Base-by-base conservation (phyloP, 2,329 filamentous ascomycete genomes). In the Aspergillus sp. region DNA sequence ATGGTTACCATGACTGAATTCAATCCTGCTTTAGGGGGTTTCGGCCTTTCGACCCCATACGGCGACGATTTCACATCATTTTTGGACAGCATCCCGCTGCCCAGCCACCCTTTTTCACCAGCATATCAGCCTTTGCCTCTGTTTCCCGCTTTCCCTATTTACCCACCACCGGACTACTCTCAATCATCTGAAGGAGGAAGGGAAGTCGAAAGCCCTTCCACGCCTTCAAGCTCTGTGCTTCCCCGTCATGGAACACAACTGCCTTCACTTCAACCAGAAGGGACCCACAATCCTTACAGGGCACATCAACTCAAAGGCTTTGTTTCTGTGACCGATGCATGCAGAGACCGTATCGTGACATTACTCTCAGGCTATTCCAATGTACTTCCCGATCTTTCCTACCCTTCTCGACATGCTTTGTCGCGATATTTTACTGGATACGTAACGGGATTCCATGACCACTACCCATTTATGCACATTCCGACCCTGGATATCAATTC, bases 51-150 rank as follows among this genome's bases (percentile, higher is more conserved):
- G 0, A 41, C 44, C 1, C 33, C 51, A 3, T 60, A 62, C 12
- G 60, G 56, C 0, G 60, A 62, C 37, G 61, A 65, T 35, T 65
- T 65, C 13, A 64, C 62, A 2, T 64, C 62, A 0, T 65, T 65
- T 13, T 43, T 65, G 27, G 62, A 65, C 29, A 64, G 59, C 39
- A 60, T 65, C 8, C 59, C 61, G 0, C 40, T 65, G 10, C 61
- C 62, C 2, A 65, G 55, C 34, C 59, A 65, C 19, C 58, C 61
- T 2, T 65, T 56, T 33, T 65, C 61, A 1, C 60, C 61, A 0
- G 56, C 57, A 6, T 64, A 62, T 36, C 62, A 65, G 32, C 61
- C 61, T 5, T 48, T 65, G 10, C 61, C 61, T 3, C 38, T 65
- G 10, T 64, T 65, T 27, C 61, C 59, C 1, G 42, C 57, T 0